Evolutionary conservation across 495 filamentous ascomycete species (phyloP), one percentile per base, ranked within the genome.

Genomic region (Platismatia glauca): DNA sequence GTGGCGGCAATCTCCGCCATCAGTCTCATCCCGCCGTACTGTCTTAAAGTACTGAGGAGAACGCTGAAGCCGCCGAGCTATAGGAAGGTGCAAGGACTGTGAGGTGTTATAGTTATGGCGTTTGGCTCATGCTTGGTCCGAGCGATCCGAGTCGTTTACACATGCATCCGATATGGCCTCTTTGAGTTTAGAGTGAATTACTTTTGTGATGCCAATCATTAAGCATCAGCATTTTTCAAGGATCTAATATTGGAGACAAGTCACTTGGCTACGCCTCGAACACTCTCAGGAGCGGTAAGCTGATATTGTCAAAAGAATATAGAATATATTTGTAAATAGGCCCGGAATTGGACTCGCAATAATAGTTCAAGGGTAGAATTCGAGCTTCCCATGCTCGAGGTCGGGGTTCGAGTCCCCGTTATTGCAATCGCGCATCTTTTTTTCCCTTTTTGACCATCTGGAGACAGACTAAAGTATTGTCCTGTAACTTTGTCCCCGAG

Each of bases 51-150:
- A 63, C 84, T 96, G 59, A 79, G 88, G 72, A 82, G 91, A 69
- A 89, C 83, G 59, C 85, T 95, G 79, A 90, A 85, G 70, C 95
- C 94, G 58, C 90, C 91, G n/a, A 94, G 87, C 71, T 97, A 95
- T 77, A 80, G 94, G 64, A 99, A 99, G 77, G 93, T 99, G 22
- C 88, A 89, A 73, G 91, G 82, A 15, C 79, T 79, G 71, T 77
- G 60, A 66, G 37, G 39, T 57, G 41, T 52, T 52, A 37, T 64
- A 48, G 61, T 57, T 46, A 34, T 58, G 59, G 59, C 43, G 55
- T 55, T 24, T 4, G 34, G 24, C 35, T 31, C 9, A n/a, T 50
- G 18, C 13, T n/a, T 38, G 55, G n/a, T 8, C 27, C 43, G 35
- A 55, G 27, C 35, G 48, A 46, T 44, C 27, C 34, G n/a, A n/a